phyloP scores from a whole-genome alignment of 805 yeast species.

The Millerozyma miso region DNA sequence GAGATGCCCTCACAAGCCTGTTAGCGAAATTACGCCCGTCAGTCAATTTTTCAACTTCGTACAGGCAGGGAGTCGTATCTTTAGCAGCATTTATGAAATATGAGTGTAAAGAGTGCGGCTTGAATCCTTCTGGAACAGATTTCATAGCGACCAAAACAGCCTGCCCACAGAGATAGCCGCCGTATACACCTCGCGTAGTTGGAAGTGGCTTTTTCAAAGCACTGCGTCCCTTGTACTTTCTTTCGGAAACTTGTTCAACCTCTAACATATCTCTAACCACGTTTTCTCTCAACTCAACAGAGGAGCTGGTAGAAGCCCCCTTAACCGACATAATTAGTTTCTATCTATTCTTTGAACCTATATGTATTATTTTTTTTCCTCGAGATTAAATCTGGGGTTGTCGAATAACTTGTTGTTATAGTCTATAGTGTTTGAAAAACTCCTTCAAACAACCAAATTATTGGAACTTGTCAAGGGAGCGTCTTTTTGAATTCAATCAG shows the following conservation, averaged over 20 bases:
- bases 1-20: constrained; percentile 26
- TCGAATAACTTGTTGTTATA: too few relatives aligned
- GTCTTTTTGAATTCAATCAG: too few relatives aligned
- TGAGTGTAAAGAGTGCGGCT: constrained; percentile 40
- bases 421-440: too few relatives aligned
- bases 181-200: constrained; percentile 35
- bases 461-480: too few relatives aligned
- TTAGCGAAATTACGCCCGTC: constrained; percentile 35
- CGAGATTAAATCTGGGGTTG: too few relatives aligned
- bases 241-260: constrained; percentile 3
- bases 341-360: too few relatives aligned
- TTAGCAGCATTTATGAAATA: constrained; percentile 37
- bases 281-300: constrained; percentile 1
- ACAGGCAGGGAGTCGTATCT: constrained; percentile 24
- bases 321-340: too few relatives aligned
- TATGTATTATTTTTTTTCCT: too few relatives aligned
- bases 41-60: constrained; percentile 30
- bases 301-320: too few relatives aligned
- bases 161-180: constrained; percentile 36
- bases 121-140: constrained; percentile 23
- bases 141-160: constrained; percentile 34
- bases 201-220: constrained; percentile 29
- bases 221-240: constrained; percentile 15
- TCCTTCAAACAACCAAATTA: too few relatives aligned
- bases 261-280: constrained; percentile 11